phyloP scores from a whole-genome alignment of 2,329 filamentous ascomycete genomes.

The Pseudocercospora macadamiae region DNA sequence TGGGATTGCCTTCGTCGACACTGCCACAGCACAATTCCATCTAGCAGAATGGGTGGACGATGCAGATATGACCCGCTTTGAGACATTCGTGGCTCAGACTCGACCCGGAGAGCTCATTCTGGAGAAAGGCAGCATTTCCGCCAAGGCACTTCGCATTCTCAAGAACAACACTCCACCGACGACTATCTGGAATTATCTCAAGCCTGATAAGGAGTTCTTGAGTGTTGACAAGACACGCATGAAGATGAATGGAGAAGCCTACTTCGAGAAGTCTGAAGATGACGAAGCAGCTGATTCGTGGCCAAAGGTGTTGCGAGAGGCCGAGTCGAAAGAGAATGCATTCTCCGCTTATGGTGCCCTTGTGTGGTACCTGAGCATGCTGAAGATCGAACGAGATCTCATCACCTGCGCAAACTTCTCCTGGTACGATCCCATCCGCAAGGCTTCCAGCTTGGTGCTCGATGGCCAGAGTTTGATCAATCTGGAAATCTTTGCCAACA shows the following conservation, averaged over 20 bases:
- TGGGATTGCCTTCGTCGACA: slow-evolving; percentile 91
- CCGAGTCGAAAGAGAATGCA: slow-evolving; percentile 74
- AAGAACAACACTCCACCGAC: slow-evolving; percentile 94
- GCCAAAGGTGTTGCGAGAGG: slow-evolving; percentile 74
- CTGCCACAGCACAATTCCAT: slow-evolving; percentile 92
- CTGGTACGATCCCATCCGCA: slow-evolving; percentile 90
- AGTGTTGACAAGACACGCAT: slow-evolving; percentile 78
- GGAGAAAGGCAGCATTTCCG: slow-evolving; percentile 78
- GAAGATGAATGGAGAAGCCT: slow-evolving; percentile 77
- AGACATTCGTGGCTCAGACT: slow-evolving; percentile 93
- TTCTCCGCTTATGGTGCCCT: slow-evolving; percentile 93
- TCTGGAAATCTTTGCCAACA: slow-evolving; percentile 95
- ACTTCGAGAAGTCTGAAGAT: slow-evolving; percentile 67
- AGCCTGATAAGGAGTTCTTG: slow-evolving; percentile 88
- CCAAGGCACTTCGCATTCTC: slow-evolving; percentile 86
- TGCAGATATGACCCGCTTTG: slow-evolving; percentile 90
- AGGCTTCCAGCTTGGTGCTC: slow-evolving; percentile 83
- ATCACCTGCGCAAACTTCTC: slow-evolving; percentile 89
- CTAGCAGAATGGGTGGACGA: slow-evolving; percentile 93
- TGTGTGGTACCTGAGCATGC: slow-evolving; percentile 76
- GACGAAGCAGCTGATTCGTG: slow-evolving; percentile 65
- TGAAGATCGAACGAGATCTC: slow-evolving; percentile 87
- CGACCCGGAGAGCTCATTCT: slow-evolving; percentile 84
- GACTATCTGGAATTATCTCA: slow-evolving; percentile 93
- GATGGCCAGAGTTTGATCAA: slow-evolving; percentile 97